phyloP scores from a whole-genome alignment of 140 eudicot genomes.

The Stevia rebaudiana region DNA sequence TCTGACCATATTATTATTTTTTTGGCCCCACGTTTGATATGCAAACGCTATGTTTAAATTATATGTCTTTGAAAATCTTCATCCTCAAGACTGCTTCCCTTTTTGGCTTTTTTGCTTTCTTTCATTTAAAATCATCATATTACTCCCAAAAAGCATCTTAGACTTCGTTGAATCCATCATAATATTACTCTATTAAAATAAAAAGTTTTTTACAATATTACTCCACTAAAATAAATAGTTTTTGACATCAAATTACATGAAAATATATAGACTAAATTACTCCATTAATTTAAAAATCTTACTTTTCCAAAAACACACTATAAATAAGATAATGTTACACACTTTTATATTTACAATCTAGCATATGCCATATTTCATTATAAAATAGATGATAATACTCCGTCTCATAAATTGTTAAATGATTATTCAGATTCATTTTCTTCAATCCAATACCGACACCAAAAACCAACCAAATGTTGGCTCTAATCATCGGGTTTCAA shows the following conservation, averaged over 20 bases:
- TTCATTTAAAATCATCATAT: conserved; percentile 13
- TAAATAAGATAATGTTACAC: no score
- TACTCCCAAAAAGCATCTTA: conserved; percentile 11
- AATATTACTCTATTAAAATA: neutral
- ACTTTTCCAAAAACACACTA: no score
- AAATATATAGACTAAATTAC: no score
- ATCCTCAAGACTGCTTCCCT: conserved; percentile 28
- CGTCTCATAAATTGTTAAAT: no score
- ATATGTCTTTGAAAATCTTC: conserved; percentile 27
- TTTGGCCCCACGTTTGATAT: conserved; percentile 22
- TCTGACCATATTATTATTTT: conserved; percentile 31
- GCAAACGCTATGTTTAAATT: conserved; percentile 25
- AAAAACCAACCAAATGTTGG: no score
- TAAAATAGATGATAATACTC: no score
- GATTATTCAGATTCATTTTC: no score
- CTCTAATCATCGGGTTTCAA: no score
- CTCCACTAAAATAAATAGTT: neutral
- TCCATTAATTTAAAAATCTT: no score
- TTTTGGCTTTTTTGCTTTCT: conserved; percentile 18
- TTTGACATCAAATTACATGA: neutral
- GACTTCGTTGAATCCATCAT: conserved; percentile 17
- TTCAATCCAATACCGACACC: no score
- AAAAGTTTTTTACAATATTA: neutral
- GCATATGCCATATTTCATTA: no score
- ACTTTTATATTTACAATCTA: no score